These are phyloP conservation scores for Crithidia acanthocephali DNA, from an alignment of 208 protist species.

Conservation along the genomic window DNA sequence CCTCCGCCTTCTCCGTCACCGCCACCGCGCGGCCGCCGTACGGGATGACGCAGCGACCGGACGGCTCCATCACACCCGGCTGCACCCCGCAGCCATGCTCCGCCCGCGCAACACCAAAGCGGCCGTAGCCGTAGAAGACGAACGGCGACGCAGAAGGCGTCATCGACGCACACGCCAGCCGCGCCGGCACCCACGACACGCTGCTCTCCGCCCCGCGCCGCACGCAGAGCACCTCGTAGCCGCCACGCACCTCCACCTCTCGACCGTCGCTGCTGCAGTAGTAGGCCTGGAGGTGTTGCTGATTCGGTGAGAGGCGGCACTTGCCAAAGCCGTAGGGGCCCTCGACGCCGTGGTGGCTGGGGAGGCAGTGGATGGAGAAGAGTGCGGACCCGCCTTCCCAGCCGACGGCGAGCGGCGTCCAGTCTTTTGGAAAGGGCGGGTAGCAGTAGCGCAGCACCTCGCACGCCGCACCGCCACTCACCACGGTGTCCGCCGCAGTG, in stretches of 20 bases:
- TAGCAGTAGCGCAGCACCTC: constrained; percentile 29
- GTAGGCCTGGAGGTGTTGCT: constrained; percentile 39
- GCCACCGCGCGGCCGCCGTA: constrained; percentile 50
- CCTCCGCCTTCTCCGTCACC: constrained; percentile 43
- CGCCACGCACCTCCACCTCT: constrained; percentile 33
- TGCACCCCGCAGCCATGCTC: constrained; percentile 40
- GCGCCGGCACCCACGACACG: constrained; percentile 42
- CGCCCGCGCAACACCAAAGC: constrained; percentile 47
- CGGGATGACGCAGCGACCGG: constrained; percentile 58
- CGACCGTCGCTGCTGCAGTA: constrained; percentile 38
- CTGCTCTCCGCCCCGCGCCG: constrained; percentile 12
- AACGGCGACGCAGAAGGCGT: background rate
- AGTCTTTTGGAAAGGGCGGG: constrained; percentile 36
- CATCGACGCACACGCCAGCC: constrained; percentile 12
- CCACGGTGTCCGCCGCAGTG: background rate
- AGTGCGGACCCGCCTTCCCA: constrained; percentile 36
- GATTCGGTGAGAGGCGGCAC: constrained; percentile 36
- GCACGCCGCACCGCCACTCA: background rate
- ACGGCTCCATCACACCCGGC: constrained; percentile 48
- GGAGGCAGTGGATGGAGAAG: constrained; percentile 42
- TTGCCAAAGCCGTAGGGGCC: constrained; percentile 46
- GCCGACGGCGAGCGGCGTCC: constrained; percentile 39
- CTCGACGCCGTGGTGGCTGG: background rate
- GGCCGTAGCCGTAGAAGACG: constrained; percentile 31
- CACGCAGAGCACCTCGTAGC: constrained; percentile 59